phyloP scores from a whole-genome alignment of 352 stramenopile species.

The Saprolegnia parasitica region DNA sequence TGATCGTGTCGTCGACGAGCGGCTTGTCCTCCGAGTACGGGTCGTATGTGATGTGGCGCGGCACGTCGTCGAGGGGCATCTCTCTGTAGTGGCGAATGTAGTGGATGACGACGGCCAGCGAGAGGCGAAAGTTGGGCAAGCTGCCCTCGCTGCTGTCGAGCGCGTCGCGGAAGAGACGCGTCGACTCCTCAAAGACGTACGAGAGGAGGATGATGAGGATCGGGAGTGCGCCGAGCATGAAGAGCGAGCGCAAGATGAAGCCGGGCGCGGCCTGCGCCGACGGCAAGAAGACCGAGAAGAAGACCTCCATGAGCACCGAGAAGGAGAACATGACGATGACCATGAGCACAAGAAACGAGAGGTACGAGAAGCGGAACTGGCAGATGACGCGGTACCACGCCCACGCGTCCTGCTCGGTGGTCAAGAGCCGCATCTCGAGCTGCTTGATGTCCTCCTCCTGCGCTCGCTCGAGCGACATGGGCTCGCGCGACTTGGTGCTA shows the following conservation, averaged over 20 bases:
- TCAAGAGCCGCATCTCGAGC: constrained; percentile 62
- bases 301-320: constrained; percentile 86
- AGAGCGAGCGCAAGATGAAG: constrained; percentile 65
- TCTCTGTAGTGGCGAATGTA: constrained; percentile 72
- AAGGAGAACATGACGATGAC: constrained; percentile 88
- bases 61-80: constrained; percentile 72
- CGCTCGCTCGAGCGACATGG: neutral
- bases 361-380: constrained; percentile 84
- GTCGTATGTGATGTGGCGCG: constrained; percentile 22
- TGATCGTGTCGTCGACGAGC: neutral
- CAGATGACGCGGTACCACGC: constrained; percentile 69
- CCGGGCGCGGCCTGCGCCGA: constrained; percentile 63
- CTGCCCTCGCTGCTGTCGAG: constrained; percentile 79
- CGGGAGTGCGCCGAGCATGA: constrained; percentile 61
- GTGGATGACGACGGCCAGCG: constrained; percentile 77
- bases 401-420: constrained; percentile 56
- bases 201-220: constrained; percentile 80
- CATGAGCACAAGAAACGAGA: constrained; percentile 85
- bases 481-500: too few species aligned
- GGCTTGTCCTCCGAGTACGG: constrained; percentile 27
- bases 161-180: constrained; percentile 74
- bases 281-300: constrained; percentile 86
- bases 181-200: constrained; percentile 83
- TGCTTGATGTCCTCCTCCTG: constrained; percentile 27
- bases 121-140: constrained; percentile 79